Base-by-base conservation (phyloP, 768 basidiomycete genomes). In the Agaricus subrufescens region DNA sequence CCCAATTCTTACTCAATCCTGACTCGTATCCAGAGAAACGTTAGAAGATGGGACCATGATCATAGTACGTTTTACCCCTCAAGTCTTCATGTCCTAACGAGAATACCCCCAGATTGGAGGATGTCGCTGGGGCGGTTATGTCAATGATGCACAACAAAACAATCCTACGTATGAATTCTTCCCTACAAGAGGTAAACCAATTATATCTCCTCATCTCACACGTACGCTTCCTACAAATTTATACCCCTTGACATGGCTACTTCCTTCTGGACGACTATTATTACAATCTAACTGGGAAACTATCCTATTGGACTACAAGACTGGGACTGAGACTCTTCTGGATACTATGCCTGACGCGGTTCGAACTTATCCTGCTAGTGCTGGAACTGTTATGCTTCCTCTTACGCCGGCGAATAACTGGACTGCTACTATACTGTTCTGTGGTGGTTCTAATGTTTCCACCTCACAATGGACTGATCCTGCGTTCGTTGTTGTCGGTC, bases 131-230 rank as follows among this genome's bases (percentile, higher is more conserved):
- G 87, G 87, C 10, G 86, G 87, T 38, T 94, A 85, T 65, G 84
- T 91, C 60, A 91, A 89, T 68, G 81, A 81, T 52, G 74, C 74
- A 0, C 66, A 65, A 11, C 85, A 90, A 61, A 79, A 83, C 59
- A 89, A 91, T 64, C 91, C 90, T 0, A 89, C 86, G 0, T 85
- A 87, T 66, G 88, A 91, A 68, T 87, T 88, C 73, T 91, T 83
- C 75, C 90, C 90, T 5, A 75, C 80, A 9, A 30, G 34, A 19
- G 82, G 78, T 25, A 68, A 62, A n/a, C 76, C 86, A 4, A 72
- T 89, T 55, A 63, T 67, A n/a, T 82, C 86, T 2, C 76, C 81
- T n/a, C 79, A 91, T 64, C 78, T 94, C 8, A 66, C 77, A 57
- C 79, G 75, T 46, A 85, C 86, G 2, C 79, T 91, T 27, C 89